These are phyloP conservation scores for Clarireedia paspali DNA, from an alignment of 2,329 filamentous ascomycete species.

Conservation along the genomic window DNA sequence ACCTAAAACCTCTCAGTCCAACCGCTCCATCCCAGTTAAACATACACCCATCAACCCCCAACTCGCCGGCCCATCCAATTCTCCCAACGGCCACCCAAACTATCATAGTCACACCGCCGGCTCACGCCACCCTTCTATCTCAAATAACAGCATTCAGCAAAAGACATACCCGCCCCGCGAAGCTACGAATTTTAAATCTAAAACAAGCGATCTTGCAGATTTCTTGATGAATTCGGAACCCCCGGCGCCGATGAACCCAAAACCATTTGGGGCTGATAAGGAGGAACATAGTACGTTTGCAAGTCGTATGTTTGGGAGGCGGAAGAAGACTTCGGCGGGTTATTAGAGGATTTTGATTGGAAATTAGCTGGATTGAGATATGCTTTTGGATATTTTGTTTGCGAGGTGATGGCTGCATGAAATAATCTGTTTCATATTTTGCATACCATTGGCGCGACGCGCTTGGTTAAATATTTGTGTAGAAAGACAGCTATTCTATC, in stretches of 20 bases:
- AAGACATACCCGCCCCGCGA: conserved; percentile 41
- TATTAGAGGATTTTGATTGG: not conserved
- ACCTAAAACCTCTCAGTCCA: conserved; percentile 26
- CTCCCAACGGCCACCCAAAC: conserved; percentile 30
- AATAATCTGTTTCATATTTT: too few relatives aligned
- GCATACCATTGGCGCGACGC: too few relatives aligned
- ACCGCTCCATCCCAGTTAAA: conserved; percentile 31
- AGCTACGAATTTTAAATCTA: conserved; percentile 20
- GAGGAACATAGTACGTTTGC: conserved; percentile 5
- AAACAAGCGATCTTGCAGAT: conserved; percentile 61
- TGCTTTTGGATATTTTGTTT: not conserved
- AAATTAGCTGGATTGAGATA: not conserved
- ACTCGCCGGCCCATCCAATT: conserved; percentile 40
- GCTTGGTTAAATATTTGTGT: too few relatives aligned
- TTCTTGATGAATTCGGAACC: conserved; percentile 44
- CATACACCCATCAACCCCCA: conserved; percentile 29
- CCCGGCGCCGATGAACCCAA: conserved; percentile 8
- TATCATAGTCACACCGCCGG: conserved; percentile 20
- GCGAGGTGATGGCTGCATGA: too few relatives aligned
- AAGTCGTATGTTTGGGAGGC: conserved; percentile 6
- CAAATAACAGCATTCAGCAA: conserved; percentile 26
- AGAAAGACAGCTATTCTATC: too few relatives aligned
- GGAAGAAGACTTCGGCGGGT: conserved; percentile 7
- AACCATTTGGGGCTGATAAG: conserved; percentile 2
- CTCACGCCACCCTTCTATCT: conserved; percentile 4